These are phyloP conservation scores for Phaseolus coccineus DNA, from an alignment of 331 rosid species.

Conservation along the genomic window DNA sequence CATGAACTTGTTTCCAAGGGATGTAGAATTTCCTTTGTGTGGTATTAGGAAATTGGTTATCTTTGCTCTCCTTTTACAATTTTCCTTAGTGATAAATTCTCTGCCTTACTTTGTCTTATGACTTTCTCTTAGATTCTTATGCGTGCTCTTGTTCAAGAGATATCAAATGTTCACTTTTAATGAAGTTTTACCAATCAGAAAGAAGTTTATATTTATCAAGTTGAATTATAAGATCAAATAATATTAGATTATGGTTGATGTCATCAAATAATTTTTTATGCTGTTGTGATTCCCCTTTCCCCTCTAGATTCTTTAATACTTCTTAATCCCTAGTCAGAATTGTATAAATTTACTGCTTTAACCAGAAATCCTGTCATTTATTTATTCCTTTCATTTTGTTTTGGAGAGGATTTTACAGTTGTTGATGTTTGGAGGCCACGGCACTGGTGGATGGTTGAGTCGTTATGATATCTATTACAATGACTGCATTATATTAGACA, in stretches of 20 bases:
- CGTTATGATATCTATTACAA: slow-evolving; percentile 95
- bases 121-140: slow-evolving; percentile 11
- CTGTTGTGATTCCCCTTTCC: not conserved
- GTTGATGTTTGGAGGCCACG: slow-evolving; percentile 97
- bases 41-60: not conserved
- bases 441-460: slow-evolving; percentile 99
- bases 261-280: slow-evolving; percentile 29
- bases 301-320: not conserved
- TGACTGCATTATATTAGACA: slow-evolving; percentile 84
- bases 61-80: not conserved
- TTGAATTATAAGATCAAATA: not conserved
- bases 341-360: not conserved
- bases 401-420: slow-evolving; percentile 59
- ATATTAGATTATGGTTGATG: slow-evolving; percentile 16
- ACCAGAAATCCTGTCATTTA: slow-evolving; percentile 37
- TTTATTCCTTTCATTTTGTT: slow-evolving; percentile 39
- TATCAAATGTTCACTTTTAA: not conserved
- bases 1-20: not conserved
- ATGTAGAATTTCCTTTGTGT: not conserved
- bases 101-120: not conserved
- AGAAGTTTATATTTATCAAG: slow-evolving; percentile 6
- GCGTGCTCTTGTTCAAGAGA: not conserved
- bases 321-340: slow-evolving; percentile 27
- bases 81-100: slow-evolving; percentile 1
- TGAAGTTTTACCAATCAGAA: not conserved